Conservation (phyloP, 768 basidiomycete genomes). For the Xerocomellus amylosporus region DNA sequence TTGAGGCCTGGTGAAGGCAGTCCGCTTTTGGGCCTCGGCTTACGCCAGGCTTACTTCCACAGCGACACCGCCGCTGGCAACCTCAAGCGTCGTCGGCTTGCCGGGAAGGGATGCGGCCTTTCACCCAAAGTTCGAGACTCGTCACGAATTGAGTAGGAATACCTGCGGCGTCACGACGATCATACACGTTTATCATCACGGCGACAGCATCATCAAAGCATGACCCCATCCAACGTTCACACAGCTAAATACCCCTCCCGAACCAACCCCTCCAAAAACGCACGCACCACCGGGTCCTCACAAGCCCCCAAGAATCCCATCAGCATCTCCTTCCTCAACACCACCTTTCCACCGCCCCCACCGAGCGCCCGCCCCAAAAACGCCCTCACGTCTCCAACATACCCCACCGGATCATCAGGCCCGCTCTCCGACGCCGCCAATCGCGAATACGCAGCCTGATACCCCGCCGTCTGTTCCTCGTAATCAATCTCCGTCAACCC, state of each 20-base stretch:
- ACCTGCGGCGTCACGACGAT: too few relatives aligned
- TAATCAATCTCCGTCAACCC: slow-evolving; percentile 76
- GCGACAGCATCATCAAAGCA: too few relatives aligned
- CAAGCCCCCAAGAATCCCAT: slow-evolving; percentile 20
- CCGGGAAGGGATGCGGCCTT: too few relatives aligned
- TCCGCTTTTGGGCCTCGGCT: too few relatives aligned
- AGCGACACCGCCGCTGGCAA: too few relatives aligned
- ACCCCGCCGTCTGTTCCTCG: slow-evolving; percentile 87
- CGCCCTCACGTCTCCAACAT: slow-evolving; percentile 54
- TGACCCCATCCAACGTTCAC: too few relatives aligned
- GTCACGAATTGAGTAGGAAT: too few relatives aligned
- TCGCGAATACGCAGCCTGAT: slow-evolving; percentile 92
- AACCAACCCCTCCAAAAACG: slow-evolving; percentile 33
- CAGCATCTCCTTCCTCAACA: slow-evolving; percentile 17
- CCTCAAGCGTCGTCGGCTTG: too few relatives aligned
- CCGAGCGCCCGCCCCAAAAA: slow-evolving; percentile 47
- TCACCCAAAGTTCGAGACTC: too few relatives aligned
- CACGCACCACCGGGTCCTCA: slow-evolving; percentile 19
- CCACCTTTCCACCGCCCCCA: background rate
- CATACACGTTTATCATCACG: too few relatives aligned
- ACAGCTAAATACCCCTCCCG: slow-evolving; percentile 26
- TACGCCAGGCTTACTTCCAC: too few relatives aligned
- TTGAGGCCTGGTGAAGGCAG: too few relatives aligned
- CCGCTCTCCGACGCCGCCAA: slow-evolving; percentile 75
- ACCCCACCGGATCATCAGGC: slow-evolving; percentile 58